These are phyloP conservation scores for Kuraishia floccosa DNA, from an alignment of 805 yeast genomes.

Conservation along the genomic window DNA sequence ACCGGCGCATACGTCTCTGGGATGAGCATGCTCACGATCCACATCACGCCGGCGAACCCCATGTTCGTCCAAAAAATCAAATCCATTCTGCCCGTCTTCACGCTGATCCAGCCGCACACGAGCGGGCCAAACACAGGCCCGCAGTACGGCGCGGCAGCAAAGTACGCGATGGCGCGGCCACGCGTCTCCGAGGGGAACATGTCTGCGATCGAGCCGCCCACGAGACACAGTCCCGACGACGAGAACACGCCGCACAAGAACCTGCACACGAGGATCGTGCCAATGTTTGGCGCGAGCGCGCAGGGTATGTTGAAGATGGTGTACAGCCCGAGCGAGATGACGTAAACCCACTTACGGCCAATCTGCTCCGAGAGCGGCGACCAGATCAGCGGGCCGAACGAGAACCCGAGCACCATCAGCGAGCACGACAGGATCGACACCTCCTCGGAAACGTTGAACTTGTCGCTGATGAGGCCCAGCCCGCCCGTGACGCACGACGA, in stretches of 20 bases:
- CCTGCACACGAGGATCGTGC: conserved; percentile 69
- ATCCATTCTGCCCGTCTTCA: conserved; percentile 57
- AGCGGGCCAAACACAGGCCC: conserved; percentile 90
- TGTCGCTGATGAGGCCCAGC: conserved; percentile 50
- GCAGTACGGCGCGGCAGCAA: conserved; percentile 86
- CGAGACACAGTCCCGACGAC: conserved; percentile 72
- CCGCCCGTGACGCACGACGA: conserved; percentile 89
- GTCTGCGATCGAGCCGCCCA: conserved; percentile 89
- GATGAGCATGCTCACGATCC: conserved; percentile 49
- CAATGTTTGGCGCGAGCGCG: conserved; percentile 75
- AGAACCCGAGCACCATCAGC: conserved; percentile 80
- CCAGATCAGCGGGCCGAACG: conserved; percentile 83
- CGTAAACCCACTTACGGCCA: conserved; percentile 79
- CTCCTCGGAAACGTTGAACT: conserved; percentile 61
- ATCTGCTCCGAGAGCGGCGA: conserved; percentile 79
- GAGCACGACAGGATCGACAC: conserved; percentile 77
- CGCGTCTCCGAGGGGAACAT: conserved; percentile 73
- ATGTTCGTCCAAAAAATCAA: conserved; percentile 82
- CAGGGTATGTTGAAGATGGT: conserved; percentile 78
- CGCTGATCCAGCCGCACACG: conserved; percentile 76
- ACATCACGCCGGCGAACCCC: conserved; percentile 84
- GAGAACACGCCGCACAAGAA: conserved; percentile 83
- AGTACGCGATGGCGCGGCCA: conserved; percentile 84
- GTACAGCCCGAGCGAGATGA: conserved; percentile 64
- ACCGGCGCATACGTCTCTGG: conserved; percentile 94